Evolutionary conservation across 495 filamentous ascomycete genomes (phyloP).

Genomic region (Aspergillus avenaceus): DNA sequence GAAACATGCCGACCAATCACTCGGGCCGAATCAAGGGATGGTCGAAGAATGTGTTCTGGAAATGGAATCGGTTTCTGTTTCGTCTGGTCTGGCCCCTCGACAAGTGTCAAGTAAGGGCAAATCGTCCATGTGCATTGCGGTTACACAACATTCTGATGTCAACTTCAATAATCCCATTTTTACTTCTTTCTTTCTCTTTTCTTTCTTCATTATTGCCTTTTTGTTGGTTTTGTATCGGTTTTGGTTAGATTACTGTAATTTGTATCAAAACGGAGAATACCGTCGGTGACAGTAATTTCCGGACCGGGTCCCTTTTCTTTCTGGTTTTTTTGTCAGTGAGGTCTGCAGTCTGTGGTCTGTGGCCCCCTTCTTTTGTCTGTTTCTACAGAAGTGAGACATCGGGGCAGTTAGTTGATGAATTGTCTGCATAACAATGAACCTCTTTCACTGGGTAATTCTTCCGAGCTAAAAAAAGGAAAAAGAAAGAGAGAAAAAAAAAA

Average conservation of each 20-base stretch:
- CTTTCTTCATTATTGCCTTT: background rate
- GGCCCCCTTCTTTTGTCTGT: too few relatives aligned
- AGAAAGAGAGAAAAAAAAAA: background rate
- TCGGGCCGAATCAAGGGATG: constrained; percentile 2
- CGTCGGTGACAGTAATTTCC: background rate
- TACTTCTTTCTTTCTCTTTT: background rate
- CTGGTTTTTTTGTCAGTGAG: too few relatives aligned
- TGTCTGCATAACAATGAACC: background rate
- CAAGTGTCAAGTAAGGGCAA: background rate
- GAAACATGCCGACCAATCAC: background rate
- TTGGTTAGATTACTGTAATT: too few relatives aligned
- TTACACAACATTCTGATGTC: background rate
- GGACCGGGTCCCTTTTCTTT: background rate
- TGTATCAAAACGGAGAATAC: background rate
- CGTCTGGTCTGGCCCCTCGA: background rate
- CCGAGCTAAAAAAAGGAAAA: background rate
- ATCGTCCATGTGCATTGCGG: constrained; percentile 1
- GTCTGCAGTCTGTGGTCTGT: too few relatives aligned
- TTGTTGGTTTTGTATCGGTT: too few relatives aligned
- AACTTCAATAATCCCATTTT: background rate
- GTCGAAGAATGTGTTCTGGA: constrained; percentile 4
- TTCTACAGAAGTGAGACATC: background rate
- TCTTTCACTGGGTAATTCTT: background rate
- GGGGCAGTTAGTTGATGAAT: background rate
- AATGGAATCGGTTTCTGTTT: background rate